Conservation (phyloP, 192 early-diverging fungal species). For the Phlyctochytrium planicorne region DNA sequence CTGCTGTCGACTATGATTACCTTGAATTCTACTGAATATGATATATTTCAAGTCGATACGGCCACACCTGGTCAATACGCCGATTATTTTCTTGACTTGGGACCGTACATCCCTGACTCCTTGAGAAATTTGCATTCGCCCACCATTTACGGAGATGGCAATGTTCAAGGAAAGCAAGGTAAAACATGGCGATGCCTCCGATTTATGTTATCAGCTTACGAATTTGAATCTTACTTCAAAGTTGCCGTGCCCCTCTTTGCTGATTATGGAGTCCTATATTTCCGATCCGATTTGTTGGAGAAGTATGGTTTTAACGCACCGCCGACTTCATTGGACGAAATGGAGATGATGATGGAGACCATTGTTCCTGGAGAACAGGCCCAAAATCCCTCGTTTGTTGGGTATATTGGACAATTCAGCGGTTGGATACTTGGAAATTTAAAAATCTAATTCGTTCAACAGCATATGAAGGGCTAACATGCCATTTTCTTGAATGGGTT, state of each 20-base stretch:
- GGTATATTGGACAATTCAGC: slow-evolving; percentile 29
- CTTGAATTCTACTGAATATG: not conserved
- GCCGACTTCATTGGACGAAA: slow-evolving; percentile 36
- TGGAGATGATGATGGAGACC: slow-evolving; percentile 22
- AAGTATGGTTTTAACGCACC: slow-evolving; percentile 5
- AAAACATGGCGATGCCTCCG: not conserved
- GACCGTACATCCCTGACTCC: not conserved
- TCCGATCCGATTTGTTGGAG: slow-evolving; percentile 13
- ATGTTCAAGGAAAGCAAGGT: not conserved
- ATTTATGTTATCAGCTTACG: not conserved
- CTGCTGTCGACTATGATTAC: not conserved
- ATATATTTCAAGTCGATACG: not conserved
- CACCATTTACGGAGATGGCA: not conserved
- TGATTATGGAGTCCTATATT: slow-evolving; percentile 14
- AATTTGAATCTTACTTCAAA: not conserved
- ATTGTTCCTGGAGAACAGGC: slow-evolving; percentile 12
- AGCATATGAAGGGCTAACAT: slow-evolving; percentile 34
- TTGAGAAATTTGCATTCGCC: not conserved
- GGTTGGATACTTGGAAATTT: not conserved
- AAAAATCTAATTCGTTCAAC: not conserved
- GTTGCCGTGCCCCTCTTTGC: slow-evolving; percentile 17
- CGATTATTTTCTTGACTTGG: not conserved
- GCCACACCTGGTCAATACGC: not conserved
- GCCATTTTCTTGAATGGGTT: slow-evolving; percentile 31
- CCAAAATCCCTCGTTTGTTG: slow-evolving; percentile 1